phyloP scores from a whole-genome alignment of 139 green algal genomes.

The Penium margaritaceum region DNA sequence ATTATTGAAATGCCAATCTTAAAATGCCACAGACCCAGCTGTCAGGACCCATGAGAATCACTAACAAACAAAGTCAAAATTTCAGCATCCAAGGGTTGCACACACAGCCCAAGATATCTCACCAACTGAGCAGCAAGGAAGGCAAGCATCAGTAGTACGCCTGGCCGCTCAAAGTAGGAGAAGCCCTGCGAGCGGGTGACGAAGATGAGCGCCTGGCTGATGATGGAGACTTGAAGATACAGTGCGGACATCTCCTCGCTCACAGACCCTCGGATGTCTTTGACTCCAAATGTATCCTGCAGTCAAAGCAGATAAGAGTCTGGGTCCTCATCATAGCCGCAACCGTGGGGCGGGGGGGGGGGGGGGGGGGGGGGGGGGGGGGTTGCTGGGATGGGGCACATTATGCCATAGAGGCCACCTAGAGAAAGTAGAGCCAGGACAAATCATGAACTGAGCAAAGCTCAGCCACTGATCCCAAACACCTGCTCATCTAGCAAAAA shows the following conservation, averaged over 20 bases:
- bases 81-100: too few species aligned
- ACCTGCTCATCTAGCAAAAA: too few species aligned
- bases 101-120: too few species aligned
- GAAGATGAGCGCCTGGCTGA: constrained; percentile 46
- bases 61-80: too few species aligned
- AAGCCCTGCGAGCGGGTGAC: constrained; percentile 44
- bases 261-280: not conserved
- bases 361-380: not conserved
- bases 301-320: not conserved
- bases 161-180: constrained; percentile 39
- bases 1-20: too few species aligned
- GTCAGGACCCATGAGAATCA: too few species aligned
- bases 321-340: not conserved
- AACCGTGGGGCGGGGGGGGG: not conserved
- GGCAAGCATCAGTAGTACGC: constrained; percentile 28
- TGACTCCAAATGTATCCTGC: constrained; percentile 36
- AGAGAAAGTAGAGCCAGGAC: too few species aligned
- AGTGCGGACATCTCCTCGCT: constrained; percentile 30
- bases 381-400: not conserved
- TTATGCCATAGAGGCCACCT: too few species aligned
- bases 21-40: too few species aligned
- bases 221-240: constrained; percentile 44
- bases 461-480: too few species aligned
- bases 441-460: too few species aligned
- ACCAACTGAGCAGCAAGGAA: constrained; percentile 43